Evolutionary conservation across 495 filamentous ascomycete species (phyloP), one percentile per base, ranked within the genome.

Genomic region (Penicillium manginii): DNA sequence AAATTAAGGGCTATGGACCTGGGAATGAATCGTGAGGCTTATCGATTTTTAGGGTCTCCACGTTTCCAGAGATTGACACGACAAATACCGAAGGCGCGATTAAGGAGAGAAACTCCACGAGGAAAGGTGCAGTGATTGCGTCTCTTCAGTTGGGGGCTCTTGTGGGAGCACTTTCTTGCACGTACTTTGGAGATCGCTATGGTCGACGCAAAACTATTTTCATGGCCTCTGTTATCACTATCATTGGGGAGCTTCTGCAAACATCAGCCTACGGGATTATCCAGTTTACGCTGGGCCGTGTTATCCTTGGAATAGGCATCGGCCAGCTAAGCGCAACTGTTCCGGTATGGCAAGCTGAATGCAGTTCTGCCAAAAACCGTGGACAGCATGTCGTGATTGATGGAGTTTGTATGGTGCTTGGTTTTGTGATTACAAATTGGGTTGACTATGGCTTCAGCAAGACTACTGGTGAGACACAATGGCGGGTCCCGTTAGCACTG

Each of bases 331-430:
- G 63, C 56, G 67, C 71, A 0, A 73, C 74, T 0, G 72, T 78
- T 0, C 78, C 78, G 0, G 69, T 77, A 12, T 81, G 80, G 80
- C 76, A 76, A 52, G 64, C 72, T 10, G 78, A 82, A 52, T 74
- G 70, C 51, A 50, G 66, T n/a, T 37, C 70, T 62, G 35, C 77
- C 60, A 54, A 54, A 55, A 54, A 61, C 57, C 55, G 77, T 64
- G 56, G 69, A 66, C 52, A 37, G 11, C 40, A 31, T 19, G 52
- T 32, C 8, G 29, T 46, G 15, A 21, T 26, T 2, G 11, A 21
- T 10, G 39, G 37, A n/a, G 21, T 46, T n/a, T 46, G n/a, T 10
- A 45, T 55, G 6, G n/a, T 22, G 8, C 18, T 47, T 8, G 52
- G 52, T 2, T 55, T 46, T 11, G 26, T 47, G 22, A 31, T 42